Evolutionary conservation across 371 early-diverging fungal species (phyloP).

Genomic region (Lichtheimia ramosa): DNA sequence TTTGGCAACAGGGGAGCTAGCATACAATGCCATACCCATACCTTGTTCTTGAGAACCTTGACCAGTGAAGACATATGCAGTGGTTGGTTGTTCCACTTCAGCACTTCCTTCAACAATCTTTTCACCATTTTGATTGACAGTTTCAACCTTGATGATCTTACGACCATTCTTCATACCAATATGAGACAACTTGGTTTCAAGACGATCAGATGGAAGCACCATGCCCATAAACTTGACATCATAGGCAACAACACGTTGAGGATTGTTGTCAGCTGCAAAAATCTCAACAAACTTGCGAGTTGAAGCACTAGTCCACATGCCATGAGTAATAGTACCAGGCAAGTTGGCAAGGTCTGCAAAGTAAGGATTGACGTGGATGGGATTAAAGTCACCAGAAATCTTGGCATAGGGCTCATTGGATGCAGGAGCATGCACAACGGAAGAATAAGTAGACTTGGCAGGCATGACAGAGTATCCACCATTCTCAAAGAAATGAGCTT

Average conservation of each 20-base stretch:
- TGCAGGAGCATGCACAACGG: conserved; percentile 77
- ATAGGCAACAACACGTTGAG: conserved; percentile 84
- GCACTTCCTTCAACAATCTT: conserved; percentile 92
- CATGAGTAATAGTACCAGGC: conserved; percentile 96
- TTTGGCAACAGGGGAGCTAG: conserved; percentile 80
- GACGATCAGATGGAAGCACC: conserved; percentile 86
- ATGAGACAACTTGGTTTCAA: conserved; percentile 89
- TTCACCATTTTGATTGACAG: conserved; percentile 83
- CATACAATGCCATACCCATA: conserved; percentile 97
- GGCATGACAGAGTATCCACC: conserved; percentile 95
- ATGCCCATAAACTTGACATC: conserved; percentile 81
- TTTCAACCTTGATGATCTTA: conserved; percentile 93
- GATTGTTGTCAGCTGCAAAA: conserved; percentile 93
- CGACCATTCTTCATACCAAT: conserved; percentile 96
- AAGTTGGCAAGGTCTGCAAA: conserved; percentile 91
- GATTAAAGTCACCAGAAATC: conserved; percentile 92
- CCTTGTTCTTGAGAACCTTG: conserved; percentile 96
- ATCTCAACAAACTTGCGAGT: conserved; percentile 95
- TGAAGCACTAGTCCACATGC: conserved; percentile 97
- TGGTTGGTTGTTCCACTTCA: conserved; percentile 90
- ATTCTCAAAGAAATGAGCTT: conserved; percentile 78
- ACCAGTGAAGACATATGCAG: conserved; percentile 94
- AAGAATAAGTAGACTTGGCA: conserved; percentile 78
- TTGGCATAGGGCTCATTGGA: conserved; percentile 89
- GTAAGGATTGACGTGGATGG: conserved; percentile 96